Base-by-base conservation (phyloP, 768 basidiomycete species). In the Trametopsis cervina region DNA sequence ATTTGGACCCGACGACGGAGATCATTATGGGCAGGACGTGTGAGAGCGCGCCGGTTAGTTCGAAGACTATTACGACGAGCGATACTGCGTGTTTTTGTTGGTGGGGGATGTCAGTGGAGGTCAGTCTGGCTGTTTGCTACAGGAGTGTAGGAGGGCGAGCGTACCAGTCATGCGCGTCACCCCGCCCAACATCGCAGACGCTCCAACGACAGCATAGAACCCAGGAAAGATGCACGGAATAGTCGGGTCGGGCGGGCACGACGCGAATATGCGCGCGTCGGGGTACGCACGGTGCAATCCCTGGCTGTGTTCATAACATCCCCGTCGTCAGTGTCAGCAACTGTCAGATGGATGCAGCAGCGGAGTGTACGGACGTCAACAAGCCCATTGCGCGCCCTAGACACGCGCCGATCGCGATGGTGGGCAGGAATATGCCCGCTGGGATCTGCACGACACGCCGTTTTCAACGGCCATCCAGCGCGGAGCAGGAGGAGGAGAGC, bases 21-120 rank as follows among this genome's bases (percentile, higher is more conserved):
- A 87, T 79, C 85, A 87, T 86, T 60, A 87, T 85, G 13, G 85
- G 85, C 25, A 87, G 69, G n/a, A 87, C 85, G 65, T 87, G 85
- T 12, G 84, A 86, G 22, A 87, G 67, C 3, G 85, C 85, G 12
- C 85, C 85, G 18, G 85, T 87, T n/a, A 87, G 68, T 83, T 87
- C 85, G 55, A 86, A 87, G 2, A 87, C 69, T 48, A 87, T 87
- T 23, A 85, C 83, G 15, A 87, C 84, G 44, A 87, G 65, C 4
- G 85, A 87, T 46, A 87, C 84, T 85, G 52, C 4, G 33, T n/a
- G n/a, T n/a, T n/a, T n/a, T n/a, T n/a, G n/a, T n/a, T n/a, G n/a
- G n/a, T n/a, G n/a, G n/a, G n/a, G n/a, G n/a, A n/a, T n/a, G 39
- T n/a, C 12, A 47, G 41, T 17, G 4, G 29, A 15, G 15, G 15